Evolutionary conservation across 257 asterid genomes (phyloP).

Genomic region (Salvia rosmarinus): DNA sequence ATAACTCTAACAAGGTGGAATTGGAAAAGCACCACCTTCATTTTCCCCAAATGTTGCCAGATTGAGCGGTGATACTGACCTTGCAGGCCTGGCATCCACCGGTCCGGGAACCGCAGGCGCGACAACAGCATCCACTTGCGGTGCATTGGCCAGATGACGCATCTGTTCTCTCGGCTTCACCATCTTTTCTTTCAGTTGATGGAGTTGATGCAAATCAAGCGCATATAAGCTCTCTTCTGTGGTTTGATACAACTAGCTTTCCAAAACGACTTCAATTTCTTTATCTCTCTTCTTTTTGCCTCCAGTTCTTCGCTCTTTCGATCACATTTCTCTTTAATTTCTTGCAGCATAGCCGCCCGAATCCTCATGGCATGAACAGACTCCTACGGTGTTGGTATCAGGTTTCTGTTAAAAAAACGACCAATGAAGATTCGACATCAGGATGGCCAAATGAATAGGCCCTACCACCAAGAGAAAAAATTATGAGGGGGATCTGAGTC

Average conservation of each 20-base stretch:
- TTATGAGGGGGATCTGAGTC: constrained; percentile 43
- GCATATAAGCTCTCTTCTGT: constrained; percentile 31
- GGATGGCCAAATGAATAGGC: constrained; percentile 57
- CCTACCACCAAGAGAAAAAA: constrained; percentile 48
- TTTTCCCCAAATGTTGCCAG: constrained; percentile 20
- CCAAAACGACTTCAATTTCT: constrained; percentile 37
- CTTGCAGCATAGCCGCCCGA: constrained; percentile 31
- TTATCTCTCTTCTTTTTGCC: constrained; percentile 29
- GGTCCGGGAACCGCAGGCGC: not conserved
- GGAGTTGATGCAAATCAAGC: constrained; percentile 34
- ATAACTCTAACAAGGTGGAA: too few species aligned
- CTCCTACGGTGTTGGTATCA: constrained; percentile 22
- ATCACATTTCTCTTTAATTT: constrained; percentile 42
- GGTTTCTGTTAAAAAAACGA: constrained; percentile 28
- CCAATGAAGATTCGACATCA: constrained; percentile 34
- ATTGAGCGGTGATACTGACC: not conserved
- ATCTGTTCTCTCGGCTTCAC: constrained; percentile 31
- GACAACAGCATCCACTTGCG: not conserved
- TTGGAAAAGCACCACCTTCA: constrained; percentile 24
- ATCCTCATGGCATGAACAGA: constrained; percentile 23
- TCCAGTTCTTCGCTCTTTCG: constrained; percentile 33
- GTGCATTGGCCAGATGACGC: constrained; percentile 10
- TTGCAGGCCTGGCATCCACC: not conserved
- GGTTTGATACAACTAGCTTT: constrained; percentile 18
- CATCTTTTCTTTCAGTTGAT: constrained; percentile 35